phyloP scores from a whole-genome alignment of 495 filamentous ascomycete species.

The Tuber aestivum region DNA sequence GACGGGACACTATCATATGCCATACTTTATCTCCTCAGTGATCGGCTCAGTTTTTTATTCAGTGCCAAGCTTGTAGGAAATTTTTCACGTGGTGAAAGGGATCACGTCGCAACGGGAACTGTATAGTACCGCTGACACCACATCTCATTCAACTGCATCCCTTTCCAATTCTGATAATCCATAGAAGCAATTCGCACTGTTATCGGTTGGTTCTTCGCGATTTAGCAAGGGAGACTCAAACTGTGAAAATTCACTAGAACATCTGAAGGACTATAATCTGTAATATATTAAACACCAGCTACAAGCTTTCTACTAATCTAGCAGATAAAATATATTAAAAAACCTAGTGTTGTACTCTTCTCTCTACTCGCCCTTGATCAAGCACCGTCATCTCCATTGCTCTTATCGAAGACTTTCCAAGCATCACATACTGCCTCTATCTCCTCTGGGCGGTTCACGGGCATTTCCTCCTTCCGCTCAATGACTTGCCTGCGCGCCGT shows the following conservation, averaged over 20 bases:
- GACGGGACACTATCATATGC: too few species aligned
- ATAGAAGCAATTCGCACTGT: too few species aligned
- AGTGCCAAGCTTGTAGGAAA: neutral
- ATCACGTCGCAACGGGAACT: too few species aligned
- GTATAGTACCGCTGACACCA: neutral
- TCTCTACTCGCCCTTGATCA: neutral
- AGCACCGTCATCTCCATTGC: neutral
- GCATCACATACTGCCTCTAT: neutral
- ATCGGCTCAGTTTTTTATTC: too few species aligned
- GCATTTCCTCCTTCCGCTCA: neutral
- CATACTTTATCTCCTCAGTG: too few species aligned
- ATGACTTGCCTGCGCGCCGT: neutral
- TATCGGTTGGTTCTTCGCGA: too few species aligned
- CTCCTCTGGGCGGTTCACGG: neutral
- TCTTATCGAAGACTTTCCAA: neutral
- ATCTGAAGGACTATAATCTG: neutral
- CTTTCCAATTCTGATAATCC: neutral
- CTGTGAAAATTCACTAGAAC: neutral
- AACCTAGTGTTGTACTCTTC: neutral
- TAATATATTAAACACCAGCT: neutral
- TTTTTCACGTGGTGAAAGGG: too few species aligned
- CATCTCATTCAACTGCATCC: neutral
- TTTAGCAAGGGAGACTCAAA: neutral
- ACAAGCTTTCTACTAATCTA: neutral
- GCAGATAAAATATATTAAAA: neutral